These are phyloP conservation scores for Plasmodium gonderi DNA, from an alignment of 169 alveolate genomes.

Conservation along the genomic window DNA sequence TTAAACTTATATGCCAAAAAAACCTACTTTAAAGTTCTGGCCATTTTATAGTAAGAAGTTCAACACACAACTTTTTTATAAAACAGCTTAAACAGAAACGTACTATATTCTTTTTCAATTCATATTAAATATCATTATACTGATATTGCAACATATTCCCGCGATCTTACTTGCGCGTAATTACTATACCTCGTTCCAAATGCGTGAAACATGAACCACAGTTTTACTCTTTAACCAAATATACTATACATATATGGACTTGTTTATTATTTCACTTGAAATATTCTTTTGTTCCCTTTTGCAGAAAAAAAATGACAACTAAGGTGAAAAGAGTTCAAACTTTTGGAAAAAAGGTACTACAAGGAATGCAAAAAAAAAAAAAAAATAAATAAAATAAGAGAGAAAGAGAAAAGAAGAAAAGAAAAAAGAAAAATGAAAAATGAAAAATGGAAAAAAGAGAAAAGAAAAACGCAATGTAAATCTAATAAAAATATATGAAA, in stretches of 20 bases:
- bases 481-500: no score
- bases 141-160: neutral
- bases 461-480: neutral
- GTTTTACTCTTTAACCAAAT: neutral
- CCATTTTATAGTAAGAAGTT: neutral
- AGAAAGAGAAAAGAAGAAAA: neutral
- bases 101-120: neutral
- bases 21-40: neutral
- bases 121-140: neutral
- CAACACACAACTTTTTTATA: neutral
- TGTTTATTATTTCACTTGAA: neutral
- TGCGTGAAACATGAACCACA: neutral
- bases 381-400: neutral
- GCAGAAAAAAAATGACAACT: conserved; percentile 65
- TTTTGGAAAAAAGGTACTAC: conserved; percentile 92
- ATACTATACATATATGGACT: neutral
- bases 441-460: neutral
- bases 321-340: conserved; percentile 93
- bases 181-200: neutral
- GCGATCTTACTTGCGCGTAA: neutral
- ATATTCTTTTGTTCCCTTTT: neutral
- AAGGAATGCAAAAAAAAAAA: neutral
- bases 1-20: neutral
- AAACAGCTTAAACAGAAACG: neutral
- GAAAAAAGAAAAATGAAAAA: neutral